Base-by-base conservation (phyloP, 495 filamentous ascomycete genomes). In the Talaromyces ruber region DNA sequence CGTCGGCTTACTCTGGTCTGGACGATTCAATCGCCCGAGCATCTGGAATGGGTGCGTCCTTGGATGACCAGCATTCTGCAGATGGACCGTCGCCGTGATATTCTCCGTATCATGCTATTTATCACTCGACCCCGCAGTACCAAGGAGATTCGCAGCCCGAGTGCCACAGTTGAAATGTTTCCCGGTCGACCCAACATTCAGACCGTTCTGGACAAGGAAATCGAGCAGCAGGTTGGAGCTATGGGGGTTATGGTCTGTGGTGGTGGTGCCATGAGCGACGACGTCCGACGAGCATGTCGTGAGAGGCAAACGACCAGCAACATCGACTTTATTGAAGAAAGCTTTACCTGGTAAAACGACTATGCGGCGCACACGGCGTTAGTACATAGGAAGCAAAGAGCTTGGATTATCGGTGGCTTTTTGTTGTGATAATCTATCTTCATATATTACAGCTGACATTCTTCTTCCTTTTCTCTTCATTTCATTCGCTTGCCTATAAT, bases 191-290 rank as follows among this genome's bases (percentile, higher is more conserved):
- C 94, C 9, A 89, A 94, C 67, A 84, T 96, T 59, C 81, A 87
- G 26, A 86, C 87, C 3, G 72, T 97, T 29, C 74, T 96, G 26
- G 81, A 83, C 21, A 87, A 88, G 80, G 92, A 96, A 74, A 83
- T 89, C 21, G 82, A 85, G 66, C 81, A 84, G 62, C 89, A 91
- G 70, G 71, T 90, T 32, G 94, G 94, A 22, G 90, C 92, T 4
- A 92, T 96, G 88, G 88, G 83, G n/a, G 93, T 97, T 59, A 83
- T 87, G 25, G 90, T 96, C 16, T 97, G 93, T 64, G 93, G 93
- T 16, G 91, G 90, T 16, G 93, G 93, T 7, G 78, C 83, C 24
- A 72, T 98, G 65, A 87, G 86, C 25, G 93, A 97, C 70, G 91
- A 95, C 68, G 89, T 97, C 6, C 78, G 94, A 55, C 77, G 79